Conservation (phyloP, 2,329 filamentous ascomycete species). For the Xenoacremonium recifei region DNA sequence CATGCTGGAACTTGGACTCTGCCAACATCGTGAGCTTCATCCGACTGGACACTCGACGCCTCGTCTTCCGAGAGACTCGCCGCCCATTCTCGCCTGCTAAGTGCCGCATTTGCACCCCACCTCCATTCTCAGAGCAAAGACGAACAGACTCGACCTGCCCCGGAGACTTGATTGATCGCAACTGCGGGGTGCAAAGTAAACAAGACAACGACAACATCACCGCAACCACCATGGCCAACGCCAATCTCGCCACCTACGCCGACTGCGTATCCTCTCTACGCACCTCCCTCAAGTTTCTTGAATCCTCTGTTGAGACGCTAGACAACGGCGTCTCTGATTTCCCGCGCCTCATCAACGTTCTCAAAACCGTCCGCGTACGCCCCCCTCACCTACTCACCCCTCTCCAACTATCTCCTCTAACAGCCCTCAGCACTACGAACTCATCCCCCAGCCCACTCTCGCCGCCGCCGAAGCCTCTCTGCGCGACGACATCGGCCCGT, state of each 20-base stretch:
- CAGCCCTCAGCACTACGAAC: conserved; percentile 74
- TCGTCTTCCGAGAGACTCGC: too few species aligned
- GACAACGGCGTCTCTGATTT: conserved; percentile 57
- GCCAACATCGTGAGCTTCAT: too few species aligned
- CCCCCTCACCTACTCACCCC: not conserved
- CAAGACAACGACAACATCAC: too few species aligned
- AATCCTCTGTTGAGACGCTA: conserved; percentile 58
- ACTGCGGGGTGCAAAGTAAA: too few species aligned
- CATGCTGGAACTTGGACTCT: too few species aligned
- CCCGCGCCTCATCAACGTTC: conserved; percentile 52
- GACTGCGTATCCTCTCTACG: conserved; percentile 61
- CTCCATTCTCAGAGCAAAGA: too few species aligned
- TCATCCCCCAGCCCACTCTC: conserved; percentile 82
- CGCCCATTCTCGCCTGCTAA: too few species aligned
- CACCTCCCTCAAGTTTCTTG: conserved; percentile 58
- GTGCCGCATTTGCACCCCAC: too few species aligned
- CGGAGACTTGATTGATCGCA: too few species aligned
- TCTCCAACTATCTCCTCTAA: not conserved
- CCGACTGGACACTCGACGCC: too few species aligned
- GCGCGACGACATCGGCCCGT: conserved; percentile 86
- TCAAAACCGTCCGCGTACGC: conserved; percentile 58
- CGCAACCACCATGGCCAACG: conserved; percentile 21
- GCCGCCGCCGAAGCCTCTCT: conserved; percentile 79
- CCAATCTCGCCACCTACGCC: conserved; percentile 41
- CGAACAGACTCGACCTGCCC: too few species aligned